These are phyloP conservation scores for Leccinum fibrillosum DNA, from an alignment of 768 basidiomycete genomes.

Conservation along the genomic window DNA sequence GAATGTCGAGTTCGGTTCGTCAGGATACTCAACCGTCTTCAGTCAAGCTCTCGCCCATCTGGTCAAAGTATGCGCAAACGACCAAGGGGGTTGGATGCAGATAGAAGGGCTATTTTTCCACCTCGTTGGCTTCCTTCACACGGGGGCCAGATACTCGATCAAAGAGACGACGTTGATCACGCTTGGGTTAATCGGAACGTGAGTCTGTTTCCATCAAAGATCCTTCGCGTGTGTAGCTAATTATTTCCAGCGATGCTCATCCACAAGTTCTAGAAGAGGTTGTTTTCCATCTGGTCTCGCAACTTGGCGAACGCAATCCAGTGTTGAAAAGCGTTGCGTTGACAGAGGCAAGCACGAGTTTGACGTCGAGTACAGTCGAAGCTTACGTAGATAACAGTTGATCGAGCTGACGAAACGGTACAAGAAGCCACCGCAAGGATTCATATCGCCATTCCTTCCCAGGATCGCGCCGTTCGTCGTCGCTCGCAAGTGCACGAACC, in stretches of 20 bases:
- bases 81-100: constrained; percentile 31
- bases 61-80: constrained; percentile 39
- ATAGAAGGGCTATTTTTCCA: constrained; percentile 42
- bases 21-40: constrained; percentile 11
- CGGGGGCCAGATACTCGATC: constrained; percentile 38
- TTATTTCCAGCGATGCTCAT: constrained; percentile 42
- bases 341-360: constrained; percentile 49
- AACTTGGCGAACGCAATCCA: constrained; percentile 64
- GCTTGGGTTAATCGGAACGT: constrained; percentile 54
- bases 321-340: constrained; percentile 67
- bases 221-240: constrained; percentile 3
- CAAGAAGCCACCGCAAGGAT: constrained; percentile 59
- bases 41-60: constrained; percentile 47
- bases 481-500: constrained; percentile 53
- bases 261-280: constrained; percentile 54
- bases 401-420: constrained; percentile 52
- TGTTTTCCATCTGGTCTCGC: constrained; percentile 59
- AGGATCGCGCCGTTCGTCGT: constrained; percentile 66
- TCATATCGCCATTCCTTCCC: constrained; percentile 68
- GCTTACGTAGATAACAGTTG: constrained; percentile 42
- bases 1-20: background rate
- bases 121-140: constrained; percentile 48
- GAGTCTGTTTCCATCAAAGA: background rate
- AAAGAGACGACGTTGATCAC: constrained; percentile 66
- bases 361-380: background rate